These are phyloP conservation scores for Nemania sp. DNA, from an alignment of 2,329 filamentous ascomycete genomes.

Conservation along the genomic window DNA sequence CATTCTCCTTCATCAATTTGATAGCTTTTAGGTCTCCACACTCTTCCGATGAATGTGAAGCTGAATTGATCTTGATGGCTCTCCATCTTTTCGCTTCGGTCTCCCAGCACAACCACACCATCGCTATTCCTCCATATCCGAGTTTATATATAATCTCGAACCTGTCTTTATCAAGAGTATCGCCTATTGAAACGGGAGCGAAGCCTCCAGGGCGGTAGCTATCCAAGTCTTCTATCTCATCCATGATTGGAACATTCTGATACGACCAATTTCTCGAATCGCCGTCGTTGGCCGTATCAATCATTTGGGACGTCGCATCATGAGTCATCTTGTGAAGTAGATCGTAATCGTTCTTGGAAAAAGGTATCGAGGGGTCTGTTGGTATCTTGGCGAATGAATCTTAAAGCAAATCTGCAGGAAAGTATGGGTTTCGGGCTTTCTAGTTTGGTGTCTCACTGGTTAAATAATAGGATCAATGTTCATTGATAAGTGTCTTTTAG, in stretches of 20 bases:
- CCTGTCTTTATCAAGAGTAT: constrained; percentile 17
- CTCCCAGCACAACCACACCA: constrained; percentile 34
- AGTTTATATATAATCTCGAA: constrained; percentile 34
- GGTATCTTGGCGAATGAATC: too few relatives aligned
- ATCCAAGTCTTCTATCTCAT: not conserved
- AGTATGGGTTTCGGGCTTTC: too few relatives aligned
- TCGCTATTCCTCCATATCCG: constrained; percentile 28
- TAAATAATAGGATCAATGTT: too few relatives aligned
- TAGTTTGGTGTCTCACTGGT: too few relatives aligned
- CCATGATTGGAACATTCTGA: not conserved
- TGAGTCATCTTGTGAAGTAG: too few relatives aligned
- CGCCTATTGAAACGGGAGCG: constrained; percentile 26
- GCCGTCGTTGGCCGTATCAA: too few relatives aligned
- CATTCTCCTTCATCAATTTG: not conserved
- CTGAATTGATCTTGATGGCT: constrained; percentile 31
- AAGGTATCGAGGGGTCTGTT: too few relatives aligned
- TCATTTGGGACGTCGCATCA: too few relatives aligned
- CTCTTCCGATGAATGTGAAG: constrained; percentile 11
- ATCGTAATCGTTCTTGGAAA: too few relatives aligned
- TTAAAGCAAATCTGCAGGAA: too few relatives aligned
- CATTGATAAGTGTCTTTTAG: too few relatives aligned
- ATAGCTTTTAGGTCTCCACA: not conserved
- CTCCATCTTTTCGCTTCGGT: constrained; percentile 5
- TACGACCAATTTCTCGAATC: too few relatives aligned
- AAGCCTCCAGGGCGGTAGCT: constrained; percentile 27